Conservation (phyloP, 257 asterid genomes). For the Fraxinus excelsior region DNA sequence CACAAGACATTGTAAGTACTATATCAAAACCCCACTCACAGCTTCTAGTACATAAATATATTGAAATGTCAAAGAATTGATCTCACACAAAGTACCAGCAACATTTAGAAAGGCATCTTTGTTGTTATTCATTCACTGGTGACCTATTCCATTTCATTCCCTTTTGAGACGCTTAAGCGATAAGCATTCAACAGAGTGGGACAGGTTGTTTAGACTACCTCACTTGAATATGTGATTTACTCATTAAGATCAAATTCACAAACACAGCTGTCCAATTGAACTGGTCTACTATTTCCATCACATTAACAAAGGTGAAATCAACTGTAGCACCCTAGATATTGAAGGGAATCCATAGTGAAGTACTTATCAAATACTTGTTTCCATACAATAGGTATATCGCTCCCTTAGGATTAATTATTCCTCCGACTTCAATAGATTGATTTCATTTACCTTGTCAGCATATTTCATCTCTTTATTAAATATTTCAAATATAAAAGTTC, state of each 20-base stretch:
- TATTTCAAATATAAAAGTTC: background rate
- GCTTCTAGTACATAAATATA: background rate
- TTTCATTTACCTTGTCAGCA: background rate
- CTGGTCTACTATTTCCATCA: too few relatives aligned
- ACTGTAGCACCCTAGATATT: too few relatives aligned
- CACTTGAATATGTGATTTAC: background rate
- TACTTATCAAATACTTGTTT: background rate
- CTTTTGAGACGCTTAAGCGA: background rate
- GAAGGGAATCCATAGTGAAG: background rate
- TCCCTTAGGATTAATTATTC: background rate
- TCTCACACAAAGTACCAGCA: too few relatives aligned
- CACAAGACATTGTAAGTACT: background rate
- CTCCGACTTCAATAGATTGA: background rate
- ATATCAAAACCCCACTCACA: background rate
- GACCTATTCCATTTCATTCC: background rate
- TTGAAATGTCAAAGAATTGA: too few relatives aligned
- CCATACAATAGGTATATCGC: background rate
- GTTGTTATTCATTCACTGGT: background rate
- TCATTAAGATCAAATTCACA: background rate
- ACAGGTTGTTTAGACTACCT: background rate
- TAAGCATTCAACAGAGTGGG: background rate
- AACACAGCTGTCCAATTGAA: background rate
- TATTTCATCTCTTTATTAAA: background rate
- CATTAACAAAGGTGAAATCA: too few relatives aligned
- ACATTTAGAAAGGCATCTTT: too few relatives aligned